phyloP scores from a whole-genome alignment of 139 green algal species.

The Gonium pectorale region DNA sequence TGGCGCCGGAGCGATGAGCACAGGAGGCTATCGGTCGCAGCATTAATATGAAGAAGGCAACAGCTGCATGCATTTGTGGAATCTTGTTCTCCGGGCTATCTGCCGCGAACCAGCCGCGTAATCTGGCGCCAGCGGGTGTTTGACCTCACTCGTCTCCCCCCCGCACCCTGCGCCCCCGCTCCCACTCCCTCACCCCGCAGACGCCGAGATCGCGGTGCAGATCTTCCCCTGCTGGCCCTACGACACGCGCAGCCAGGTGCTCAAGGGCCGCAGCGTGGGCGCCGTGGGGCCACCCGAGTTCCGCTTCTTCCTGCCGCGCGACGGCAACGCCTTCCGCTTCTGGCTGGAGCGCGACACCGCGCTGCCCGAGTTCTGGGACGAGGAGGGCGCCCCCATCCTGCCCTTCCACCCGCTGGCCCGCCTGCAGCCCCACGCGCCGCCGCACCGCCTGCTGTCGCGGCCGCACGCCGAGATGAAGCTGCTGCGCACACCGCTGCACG shows the following conservation, averaged over 20 bases:
- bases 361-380: slow-evolving; percentile 50
- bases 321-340: slow-evolving; percentile 50
- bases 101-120: no score
- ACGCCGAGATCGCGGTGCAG: slow-evolving; percentile 51
- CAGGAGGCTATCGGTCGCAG: no score
- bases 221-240: slow-evolving; percentile 56
- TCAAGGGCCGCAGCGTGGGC: slow-evolving; percentile 25
- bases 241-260: slow-evolving; percentile 43
- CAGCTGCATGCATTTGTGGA: no score
- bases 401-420: slow-evolving; percentile 51
- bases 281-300: slow-evolving; percentile 40
- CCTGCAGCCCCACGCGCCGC: slow-evolving; percentile 51
- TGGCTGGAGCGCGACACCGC: slow-evolving; percentile 57
- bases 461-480: slow-evolving; percentile 36
- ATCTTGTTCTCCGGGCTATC: no score
- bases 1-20: no score
- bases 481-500: slow-evolving; percentile 7
- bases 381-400: background rate
- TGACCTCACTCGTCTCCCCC: no score
- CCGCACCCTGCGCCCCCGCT: no score
- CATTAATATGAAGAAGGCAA: no score
- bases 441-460: slow-evolving; percentile 10
- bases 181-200: background rate
- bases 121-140: no score
- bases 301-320: slow-evolving; percentile 49